Evolutionary conservation across 2,329 filamentous ascomycete species (phyloP).

Genomic region (Curvularia eragrostidis): DNA sequence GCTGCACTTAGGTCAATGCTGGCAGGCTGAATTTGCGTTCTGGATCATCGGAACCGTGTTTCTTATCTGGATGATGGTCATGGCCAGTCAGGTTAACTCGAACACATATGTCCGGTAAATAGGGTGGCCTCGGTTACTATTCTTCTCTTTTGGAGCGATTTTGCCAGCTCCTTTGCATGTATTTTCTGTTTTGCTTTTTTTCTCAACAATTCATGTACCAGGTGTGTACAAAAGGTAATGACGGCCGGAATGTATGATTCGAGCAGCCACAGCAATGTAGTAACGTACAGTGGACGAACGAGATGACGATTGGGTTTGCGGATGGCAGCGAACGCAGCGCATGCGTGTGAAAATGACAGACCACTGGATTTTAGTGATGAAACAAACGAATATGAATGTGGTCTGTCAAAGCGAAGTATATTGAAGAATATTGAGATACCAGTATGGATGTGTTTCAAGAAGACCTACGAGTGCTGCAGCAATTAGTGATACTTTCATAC

Average conservation of each 20-base stretch:
- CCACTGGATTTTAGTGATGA: background rate
- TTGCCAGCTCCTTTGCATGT: background rate
- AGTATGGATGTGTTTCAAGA: background rate
- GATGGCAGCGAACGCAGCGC: background rate
- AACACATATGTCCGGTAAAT: conserved; percentile 46
- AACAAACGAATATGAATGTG: background rate
- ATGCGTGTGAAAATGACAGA: background rate
- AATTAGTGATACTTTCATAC: background rate
- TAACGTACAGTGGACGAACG: background rate
- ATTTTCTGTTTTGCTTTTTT: background rate
- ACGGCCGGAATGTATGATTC: background rate
- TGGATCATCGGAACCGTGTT: conserved; percentile 69
- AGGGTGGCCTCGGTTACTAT: background rate
- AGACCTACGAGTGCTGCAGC: background rate
- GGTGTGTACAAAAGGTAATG: background rate
- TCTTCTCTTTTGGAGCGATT: background rate
- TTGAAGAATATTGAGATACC: background rate
- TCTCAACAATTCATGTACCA: background rate
- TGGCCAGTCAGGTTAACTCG: conserved; percentile 63
- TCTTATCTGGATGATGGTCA: conserved; percentile 70
- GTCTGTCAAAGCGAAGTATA: background rate
- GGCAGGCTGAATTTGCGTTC: conserved; percentile 69
- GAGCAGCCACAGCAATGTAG: background rate
- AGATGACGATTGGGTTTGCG: background rate
- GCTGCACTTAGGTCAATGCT: conserved; percentile 60